Percentiles rank a stretch among this genome's conserved stretches.
Evolutionary conservation across 257 asterid species (phyloP).

Genomic region (Solanum virginianum): DNA sequence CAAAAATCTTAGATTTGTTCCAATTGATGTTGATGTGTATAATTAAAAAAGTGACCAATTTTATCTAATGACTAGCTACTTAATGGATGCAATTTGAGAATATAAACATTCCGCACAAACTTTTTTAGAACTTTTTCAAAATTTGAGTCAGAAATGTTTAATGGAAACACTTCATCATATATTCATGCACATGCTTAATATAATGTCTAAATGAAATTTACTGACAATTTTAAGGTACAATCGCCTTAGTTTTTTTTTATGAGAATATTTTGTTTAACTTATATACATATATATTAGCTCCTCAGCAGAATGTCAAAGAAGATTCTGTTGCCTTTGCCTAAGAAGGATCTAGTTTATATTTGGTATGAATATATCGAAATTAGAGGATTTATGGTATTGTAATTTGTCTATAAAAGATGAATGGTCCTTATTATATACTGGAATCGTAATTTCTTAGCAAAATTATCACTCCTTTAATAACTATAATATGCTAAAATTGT

Average conservation of each 20-base stretch:
- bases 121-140: not conserved
- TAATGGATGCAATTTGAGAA: not conserved
- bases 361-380: not conserved
- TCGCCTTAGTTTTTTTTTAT: not conserved
- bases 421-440: not conserved
- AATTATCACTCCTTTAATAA: not conserved
- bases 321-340: not conserved
- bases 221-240: not conserved
- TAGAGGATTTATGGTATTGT: not conserved
- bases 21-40: not conserved
- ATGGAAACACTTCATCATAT: too few relatives aligned
- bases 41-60: not conserved
- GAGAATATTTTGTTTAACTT: not conserved
- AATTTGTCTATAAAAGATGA: not conserved
- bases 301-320: not conserved
- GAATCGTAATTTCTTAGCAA: not conserved
- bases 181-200: too few relatives aligned
- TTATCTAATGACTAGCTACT: too few relatives aligned
- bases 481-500: not conserved
- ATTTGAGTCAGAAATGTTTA: not conserved
- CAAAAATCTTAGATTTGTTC: not conserved
- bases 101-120: not conserved
- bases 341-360: not conserved
- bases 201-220: not conserved
- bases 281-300: not conserved